Conservation (phyloP, 2,329 filamentous ascomycete genomes). For the Ophidiomyces ophidiicola region DNA sequence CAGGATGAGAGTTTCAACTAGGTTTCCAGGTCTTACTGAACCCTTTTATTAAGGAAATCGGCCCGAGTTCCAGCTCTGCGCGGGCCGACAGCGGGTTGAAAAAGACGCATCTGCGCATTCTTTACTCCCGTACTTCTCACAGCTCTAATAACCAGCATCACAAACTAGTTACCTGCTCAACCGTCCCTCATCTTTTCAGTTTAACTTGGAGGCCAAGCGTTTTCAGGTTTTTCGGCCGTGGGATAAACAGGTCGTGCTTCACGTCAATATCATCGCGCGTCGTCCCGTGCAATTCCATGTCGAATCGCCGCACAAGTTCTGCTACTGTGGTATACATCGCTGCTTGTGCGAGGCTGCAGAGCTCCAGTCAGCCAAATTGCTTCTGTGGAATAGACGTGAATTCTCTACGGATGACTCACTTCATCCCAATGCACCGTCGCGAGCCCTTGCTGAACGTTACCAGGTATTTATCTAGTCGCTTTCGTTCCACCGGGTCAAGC, state of each 20-base stretch:
- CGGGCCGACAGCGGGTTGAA: too few species aligned
- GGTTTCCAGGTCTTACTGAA: too few species aligned
- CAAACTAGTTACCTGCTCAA: too few species aligned
- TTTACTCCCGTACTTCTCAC: too few species aligned
- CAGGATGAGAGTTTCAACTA: too few species aligned
- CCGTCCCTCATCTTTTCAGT: too few species aligned
- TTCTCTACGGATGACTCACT: constrained; percentile 11
- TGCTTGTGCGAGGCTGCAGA: constrained; percentile 13
- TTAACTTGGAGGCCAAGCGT: constrained; percentile 12
- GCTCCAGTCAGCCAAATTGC: neutral
- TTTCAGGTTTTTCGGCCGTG: constrained; percentile 15
- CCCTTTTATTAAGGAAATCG: too few species aligned
- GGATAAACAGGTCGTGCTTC: constrained; percentile 15
- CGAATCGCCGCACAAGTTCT: constrained; percentile 13
- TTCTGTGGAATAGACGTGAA: neutral
- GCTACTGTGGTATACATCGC: constrained; percentile 12
- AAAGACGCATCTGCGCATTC: too few species aligned
- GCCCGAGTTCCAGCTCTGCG: too few species aligned
- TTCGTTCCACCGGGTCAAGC: constrained; percentile 15
- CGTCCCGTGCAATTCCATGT: constrained; percentile 14
- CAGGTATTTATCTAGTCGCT: constrained; percentile 17
- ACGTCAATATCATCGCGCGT: constrained; percentile 18
- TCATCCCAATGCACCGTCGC: constrained; percentile 17
- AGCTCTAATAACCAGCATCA: too few species aligned
- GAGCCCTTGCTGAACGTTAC: constrained; percentile 19